Conservation (phyloP, 352 stramenopile genomes). For the Globisporangium okanoganense region DNA sequence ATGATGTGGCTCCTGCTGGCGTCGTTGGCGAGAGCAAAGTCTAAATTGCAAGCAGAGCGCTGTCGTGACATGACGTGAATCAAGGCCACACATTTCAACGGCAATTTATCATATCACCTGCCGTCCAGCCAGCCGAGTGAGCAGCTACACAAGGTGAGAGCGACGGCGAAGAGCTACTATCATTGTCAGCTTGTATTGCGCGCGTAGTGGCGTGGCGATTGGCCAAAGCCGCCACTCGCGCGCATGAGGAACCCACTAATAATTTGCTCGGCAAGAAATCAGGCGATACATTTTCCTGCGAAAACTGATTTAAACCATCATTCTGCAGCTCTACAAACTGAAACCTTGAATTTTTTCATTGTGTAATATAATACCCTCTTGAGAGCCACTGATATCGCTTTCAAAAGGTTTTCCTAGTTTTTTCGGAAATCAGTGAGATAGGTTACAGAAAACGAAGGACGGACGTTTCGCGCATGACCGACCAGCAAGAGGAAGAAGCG, state of each 20-base stretch:
- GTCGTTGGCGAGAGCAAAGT: not conserved
- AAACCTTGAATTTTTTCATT: not conserved
- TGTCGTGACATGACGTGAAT: not conserved
- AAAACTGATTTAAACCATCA: not conserved
- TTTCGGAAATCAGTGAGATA: slow-evolving; percentile 8
- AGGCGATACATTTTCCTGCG: not conserved
- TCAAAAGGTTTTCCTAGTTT: not conserved
- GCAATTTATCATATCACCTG: too few species aligned
- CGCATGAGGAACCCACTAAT: not conserved
- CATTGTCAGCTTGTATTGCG: too few species aligned
- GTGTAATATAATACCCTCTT: not conserved
- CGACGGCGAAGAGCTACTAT: not conserved
- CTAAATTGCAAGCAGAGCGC: not conserved
- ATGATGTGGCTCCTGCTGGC: not conserved
- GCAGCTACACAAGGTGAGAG: not conserved
- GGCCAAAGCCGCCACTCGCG: not conserved
- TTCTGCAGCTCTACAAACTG: not conserved
- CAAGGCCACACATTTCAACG: too few species aligned
- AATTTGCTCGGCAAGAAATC: slow-evolving; percentile 1
- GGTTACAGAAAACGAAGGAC: slow-evolving; percentile 4
- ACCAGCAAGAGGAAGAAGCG: not conserved
- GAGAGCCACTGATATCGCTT: not conserved
- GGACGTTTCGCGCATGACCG: slow-evolving; percentile 5
- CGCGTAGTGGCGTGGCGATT: too few species aligned
- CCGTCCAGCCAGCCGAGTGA: not conserved